phyloP scores from a whole-genome alignment of 108 stramenopile species.

The Conticribra guillardii region DNA sequence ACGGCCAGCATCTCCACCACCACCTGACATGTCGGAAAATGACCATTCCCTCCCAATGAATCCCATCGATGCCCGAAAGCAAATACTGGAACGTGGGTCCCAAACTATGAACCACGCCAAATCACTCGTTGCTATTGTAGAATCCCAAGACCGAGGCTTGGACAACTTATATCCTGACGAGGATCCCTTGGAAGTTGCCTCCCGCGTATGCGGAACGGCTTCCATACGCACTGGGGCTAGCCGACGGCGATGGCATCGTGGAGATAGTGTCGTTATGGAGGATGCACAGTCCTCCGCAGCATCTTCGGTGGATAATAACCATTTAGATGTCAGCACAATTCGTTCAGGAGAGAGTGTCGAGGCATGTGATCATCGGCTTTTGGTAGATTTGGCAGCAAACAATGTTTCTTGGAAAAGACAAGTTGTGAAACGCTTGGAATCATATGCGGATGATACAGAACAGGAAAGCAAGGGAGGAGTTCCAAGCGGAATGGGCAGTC shows the following conservation, averaged over 20 bases:
- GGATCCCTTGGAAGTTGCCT: constrained; percentile 56
- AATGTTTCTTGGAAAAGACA: constrained; percentile 79
- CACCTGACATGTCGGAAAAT: constrained; percentile 3
- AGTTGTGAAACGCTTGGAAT: constrained; percentile 60
- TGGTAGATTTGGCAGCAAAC: constrained; percentile 78
- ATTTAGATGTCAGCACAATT: constrained; percentile 26
- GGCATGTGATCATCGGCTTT: constrained; percentile 41
- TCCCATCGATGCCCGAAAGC: constrained; percentile 37
- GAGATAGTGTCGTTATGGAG: constrained; percentile 24
- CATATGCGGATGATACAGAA: constrained; percentile 30
- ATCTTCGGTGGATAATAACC: constrained; percentile 12
- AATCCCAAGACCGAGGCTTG: constrained; percentile 67
- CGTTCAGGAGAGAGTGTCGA: constrained; percentile 38
- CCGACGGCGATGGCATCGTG: constrained; percentile 58
- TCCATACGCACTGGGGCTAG: constrained; percentile 69
- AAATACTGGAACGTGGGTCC: constrained; percentile 60
- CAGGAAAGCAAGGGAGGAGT: constrained; percentile 27
- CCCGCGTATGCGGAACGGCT: constrained; percentile 65
- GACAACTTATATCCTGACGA: constrained; percentile 33
- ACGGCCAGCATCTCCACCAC: constrained; percentile 27
- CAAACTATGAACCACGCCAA: constrained; percentile 60
- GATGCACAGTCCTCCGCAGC: constrained; percentile 38
- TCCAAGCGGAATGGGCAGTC: background rate
- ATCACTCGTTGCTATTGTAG: constrained; percentile 49
- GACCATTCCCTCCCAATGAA: constrained; percentile 1